A percentile compares a stretch with the other conserved stretches of the same genome.
Evolutionary conservation across 139 green algal genomes (phyloP).

Genomic region (Volvox africanus): DNA sequence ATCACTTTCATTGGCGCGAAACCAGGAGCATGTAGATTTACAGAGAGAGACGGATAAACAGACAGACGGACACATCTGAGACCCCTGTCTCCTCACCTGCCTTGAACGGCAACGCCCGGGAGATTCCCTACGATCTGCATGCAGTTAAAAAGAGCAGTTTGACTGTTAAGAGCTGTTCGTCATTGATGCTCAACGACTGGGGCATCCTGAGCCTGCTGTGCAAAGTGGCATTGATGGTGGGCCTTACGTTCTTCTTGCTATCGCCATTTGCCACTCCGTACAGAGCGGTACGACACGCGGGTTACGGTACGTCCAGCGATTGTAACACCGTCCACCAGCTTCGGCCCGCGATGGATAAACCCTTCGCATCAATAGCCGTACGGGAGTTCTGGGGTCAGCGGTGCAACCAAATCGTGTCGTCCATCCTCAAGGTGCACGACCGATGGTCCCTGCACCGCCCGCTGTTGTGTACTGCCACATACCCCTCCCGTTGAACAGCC

Average conservation of each 20-base stretch:
- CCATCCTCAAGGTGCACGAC: not conserved
- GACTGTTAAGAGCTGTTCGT: too few species aligned
- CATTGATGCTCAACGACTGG: too few species aligned
- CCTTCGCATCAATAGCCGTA: constrained; percentile 1
- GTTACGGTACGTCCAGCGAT: constrained; percentile 7
- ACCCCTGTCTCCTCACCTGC: too few species aligned
- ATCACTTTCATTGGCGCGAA: not conserved
- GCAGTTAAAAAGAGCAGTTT: too few species aligned
- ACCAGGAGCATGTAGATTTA: not conserved
- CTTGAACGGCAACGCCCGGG: too few species aligned
- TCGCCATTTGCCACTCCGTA: not conserved
- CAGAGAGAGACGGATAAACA: too few species aligned
- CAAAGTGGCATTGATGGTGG: not conserved
- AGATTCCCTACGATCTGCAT: too few species aligned
- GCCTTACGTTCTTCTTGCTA: not conserved
- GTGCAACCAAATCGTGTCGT: constrained; percentile 44
- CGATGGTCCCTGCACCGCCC: too few species aligned
- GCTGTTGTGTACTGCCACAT: too few species aligned
- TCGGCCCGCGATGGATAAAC: constrained; percentile 27
- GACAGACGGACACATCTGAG: too few species aligned
- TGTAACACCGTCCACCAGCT: too few species aligned
- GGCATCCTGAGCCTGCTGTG: not conserved
- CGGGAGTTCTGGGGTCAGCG: constrained; percentile 45
- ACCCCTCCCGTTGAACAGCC: too few species aligned
- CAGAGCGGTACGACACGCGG: not conserved